These are phyloP conservation scores for Hygrocybe punicea DNA, from an alignment of 768 basidiomycete species.

Conservation along the genomic window DNA sequence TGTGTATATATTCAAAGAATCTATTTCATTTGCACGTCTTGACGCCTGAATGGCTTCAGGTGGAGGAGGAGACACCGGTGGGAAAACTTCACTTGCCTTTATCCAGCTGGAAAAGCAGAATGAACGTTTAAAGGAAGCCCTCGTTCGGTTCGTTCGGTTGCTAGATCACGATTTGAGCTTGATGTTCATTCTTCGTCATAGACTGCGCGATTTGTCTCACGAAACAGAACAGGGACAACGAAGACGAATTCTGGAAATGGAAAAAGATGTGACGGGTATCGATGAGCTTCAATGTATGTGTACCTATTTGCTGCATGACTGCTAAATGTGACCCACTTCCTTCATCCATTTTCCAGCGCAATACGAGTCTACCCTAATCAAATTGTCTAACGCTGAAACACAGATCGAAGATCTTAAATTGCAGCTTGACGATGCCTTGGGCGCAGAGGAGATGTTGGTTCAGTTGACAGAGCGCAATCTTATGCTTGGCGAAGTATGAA, in stretches of 20 bases:
- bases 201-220: slow-evolving; percentile 82
- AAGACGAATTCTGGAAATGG: slow-evolving; percentile 77
- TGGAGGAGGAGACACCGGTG: slow-evolving; percentile 26
- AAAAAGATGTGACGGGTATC: slow-evolving; percentile 75
- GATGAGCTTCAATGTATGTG: slow-evolving; percentile 76
- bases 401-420: slow-evolving; percentile 92
- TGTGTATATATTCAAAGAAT: slow-evolving; percentile 11
- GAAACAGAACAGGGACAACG: slow-evolving; percentile 87
- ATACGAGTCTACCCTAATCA: slow-evolving; percentile 75
- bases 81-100: slow-evolving; percentile 62
- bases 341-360: slow-evolving; percentile 46
- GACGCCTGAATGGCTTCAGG: slow-evolving; percentile 9
- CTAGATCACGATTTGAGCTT: neutral
- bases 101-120: slow-evolving; percentile 96
- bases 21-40: neutral
- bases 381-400: slow-evolving; percentile 81
- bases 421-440: slow-evolving; percentile 92
- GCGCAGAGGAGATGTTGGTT: slow-evolving; percentile 94
- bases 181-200: slow-evolving; percentile 26
- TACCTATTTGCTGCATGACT: neutral
- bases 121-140: slow-evolving; percentile 89
- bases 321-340: slow-evolving; percentile 8
- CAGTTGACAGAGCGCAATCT: slow-evolving; percentile 93
- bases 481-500: slow-evolving; percentile 75
- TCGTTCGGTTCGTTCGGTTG: slow-evolving; percentile 58